phyloP scores from a whole-genome alignment of 768 basidiomycete genomes.

The Leucocoprinus birnbaumii region DNA sequence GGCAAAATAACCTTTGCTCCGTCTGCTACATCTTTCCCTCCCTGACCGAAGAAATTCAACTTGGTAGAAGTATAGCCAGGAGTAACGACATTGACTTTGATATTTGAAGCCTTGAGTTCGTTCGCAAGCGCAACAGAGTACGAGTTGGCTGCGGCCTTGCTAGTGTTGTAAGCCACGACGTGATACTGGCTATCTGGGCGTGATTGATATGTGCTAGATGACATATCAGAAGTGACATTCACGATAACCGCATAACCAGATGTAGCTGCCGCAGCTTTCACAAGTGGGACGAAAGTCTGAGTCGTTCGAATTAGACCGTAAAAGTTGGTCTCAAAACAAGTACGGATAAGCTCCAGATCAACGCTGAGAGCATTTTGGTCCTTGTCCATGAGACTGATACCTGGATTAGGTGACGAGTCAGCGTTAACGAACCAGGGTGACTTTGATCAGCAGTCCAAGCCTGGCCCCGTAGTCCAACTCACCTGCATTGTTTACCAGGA shows the following conservation, averaged over 20 bases:
- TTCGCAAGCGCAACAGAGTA: slow-evolving; percentile 61
- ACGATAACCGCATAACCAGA: slow-evolving; percentile 32
- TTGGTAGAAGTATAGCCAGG: slow-evolving; percentile 55
- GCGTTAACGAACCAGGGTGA: no score
- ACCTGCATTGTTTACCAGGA: slow-evolving; percentile 47
- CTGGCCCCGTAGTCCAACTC: slow-evolving; percentile 13
- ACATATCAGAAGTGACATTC: slow-evolving; percentile 42
- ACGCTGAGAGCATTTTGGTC: slow-evolving; percentile 32
- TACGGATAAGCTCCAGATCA: slow-evolving; percentile 29
- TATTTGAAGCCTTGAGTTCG: slow-evolving; percentile 49
- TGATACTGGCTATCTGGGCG: slow-evolving; percentile 26
- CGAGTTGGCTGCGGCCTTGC: slow-evolving; percentile 66
- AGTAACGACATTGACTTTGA: slow-evolving; percentile 61
- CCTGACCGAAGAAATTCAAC: slow-evolving; percentile 33
- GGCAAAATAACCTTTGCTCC: slow-evolving; percentile 34
- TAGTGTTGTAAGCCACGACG: slow-evolving; percentile 58
- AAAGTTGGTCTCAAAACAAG: slow-evolving; percentile 40
- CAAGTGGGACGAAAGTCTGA: slow-evolving; percentile 37
- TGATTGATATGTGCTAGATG: slow-evolving; percentile 37
- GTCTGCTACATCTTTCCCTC: slow-evolving; percentile 33
- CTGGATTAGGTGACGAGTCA: slow-evolving; percentile 14
- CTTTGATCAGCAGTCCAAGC: no score
- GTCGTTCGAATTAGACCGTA: slow-evolving; percentile 41
- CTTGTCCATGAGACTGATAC: slow-evolving; percentile 24
- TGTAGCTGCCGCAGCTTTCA: slow-evolving; percentile 28